These are phyloP conservation scores for Dysphania ambrosioides DNA, from an alignment of 148 eudicot genomes.

Conservation along the genomic window DNA sequence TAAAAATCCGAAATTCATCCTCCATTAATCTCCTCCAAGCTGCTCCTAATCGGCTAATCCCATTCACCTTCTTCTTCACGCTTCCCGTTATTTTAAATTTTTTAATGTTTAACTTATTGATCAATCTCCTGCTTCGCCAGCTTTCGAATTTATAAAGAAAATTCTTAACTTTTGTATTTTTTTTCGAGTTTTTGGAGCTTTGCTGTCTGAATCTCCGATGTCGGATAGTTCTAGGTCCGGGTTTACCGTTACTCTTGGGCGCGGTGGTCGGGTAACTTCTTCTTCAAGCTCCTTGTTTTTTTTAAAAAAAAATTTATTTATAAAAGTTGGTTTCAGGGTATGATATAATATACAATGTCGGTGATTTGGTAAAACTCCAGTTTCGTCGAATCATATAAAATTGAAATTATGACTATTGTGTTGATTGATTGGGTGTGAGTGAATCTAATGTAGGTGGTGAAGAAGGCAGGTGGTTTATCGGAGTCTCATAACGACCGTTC, in stretches of 20 bases:
- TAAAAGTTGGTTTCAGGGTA: no score
- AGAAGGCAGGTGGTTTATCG: conserved; percentile 47
- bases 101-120: background rate
- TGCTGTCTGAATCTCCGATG: conserved; percentile 27
- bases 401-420: no score
- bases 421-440: conserved; percentile 18
- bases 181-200: no score
- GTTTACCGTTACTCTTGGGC: conserved; percentile 60
- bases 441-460: conserved; percentile 66
- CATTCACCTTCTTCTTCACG: conserved; percentile 1
- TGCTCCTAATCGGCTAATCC: no score
- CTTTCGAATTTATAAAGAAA: background rate
- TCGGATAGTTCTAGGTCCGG: conserved; percentile 48
- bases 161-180: no score
- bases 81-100: background rate
- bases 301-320: no score
- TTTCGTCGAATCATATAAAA: no score
- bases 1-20: conserved; percentile 8
- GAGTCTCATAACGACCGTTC: no score
- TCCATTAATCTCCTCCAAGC: background rate
- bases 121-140: background rate
- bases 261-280: conserved; percentile 57
- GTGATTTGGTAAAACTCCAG: background rate
- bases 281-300: background rate
- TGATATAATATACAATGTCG: no score